phyloP scores from a whole-genome alignment of 768 basidiomycete genomes.

The Trametes gibbosa region DNA sequence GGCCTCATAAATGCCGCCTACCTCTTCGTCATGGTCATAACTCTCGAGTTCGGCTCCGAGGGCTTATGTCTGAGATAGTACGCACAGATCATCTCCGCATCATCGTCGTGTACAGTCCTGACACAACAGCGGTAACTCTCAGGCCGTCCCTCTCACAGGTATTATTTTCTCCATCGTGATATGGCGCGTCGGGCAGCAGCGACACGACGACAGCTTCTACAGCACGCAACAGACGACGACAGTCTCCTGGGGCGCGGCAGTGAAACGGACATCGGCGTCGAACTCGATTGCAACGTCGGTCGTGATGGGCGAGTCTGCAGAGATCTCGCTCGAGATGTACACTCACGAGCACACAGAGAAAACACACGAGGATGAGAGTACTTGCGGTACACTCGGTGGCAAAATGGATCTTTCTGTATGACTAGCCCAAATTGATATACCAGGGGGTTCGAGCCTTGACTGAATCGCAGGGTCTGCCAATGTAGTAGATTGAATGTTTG shows the following conservation, averaged over 20 bases:
- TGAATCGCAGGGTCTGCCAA: no score
- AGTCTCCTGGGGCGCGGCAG: not conserved
- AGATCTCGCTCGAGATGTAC: not conserved
- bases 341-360: not conserved
- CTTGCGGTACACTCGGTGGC: not conserved
- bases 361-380: not conserved
- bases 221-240: not conserved
- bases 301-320: not conserved
- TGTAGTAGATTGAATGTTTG: no score
- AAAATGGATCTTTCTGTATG: not conserved
- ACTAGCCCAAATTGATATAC: not conserved
- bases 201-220: not conserved
- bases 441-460: no score
- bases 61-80: constrained; percentile 18
- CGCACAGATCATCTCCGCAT: not conserved
- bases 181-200: constrained; percentile 11
- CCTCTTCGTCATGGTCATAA: constrained; percentile 16
- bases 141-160: constrained; percentile 3
- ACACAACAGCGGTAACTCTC: no score
- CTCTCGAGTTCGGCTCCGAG: constrained; percentile 10
- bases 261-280: not conserved
- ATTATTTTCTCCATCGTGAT: constrained; percentile 11
- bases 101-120: not conserved
- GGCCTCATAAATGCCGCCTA: constrained; percentile 21
- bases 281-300: not conserved